Evolutionary conservation across 2,329 filamentous ascomycete species (phyloP).

Genomic region (Tolypocladium ovalisporum): DNA sequence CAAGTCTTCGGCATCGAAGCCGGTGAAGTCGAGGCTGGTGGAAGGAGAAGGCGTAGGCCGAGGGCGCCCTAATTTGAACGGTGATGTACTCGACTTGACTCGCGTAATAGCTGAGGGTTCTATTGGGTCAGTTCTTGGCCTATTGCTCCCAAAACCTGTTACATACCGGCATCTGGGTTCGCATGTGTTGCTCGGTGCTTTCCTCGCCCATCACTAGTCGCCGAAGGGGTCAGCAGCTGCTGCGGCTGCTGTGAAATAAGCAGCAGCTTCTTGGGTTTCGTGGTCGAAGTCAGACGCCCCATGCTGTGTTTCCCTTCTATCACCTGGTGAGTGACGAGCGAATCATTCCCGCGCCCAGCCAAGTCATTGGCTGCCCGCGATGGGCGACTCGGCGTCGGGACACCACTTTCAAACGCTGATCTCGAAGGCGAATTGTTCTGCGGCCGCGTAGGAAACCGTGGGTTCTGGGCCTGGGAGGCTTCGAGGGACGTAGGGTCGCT

Average conservation of each 20-base stretch:
- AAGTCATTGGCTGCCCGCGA: conserved; percentile 10
- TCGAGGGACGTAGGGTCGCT: conserved; percentile 14
- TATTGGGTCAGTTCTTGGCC: not conserved
- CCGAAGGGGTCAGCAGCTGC: conserved; percentile 29
- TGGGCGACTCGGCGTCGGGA: not conserved
- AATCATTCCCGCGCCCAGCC: conserved; percentile 9
- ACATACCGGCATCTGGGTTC: conserved; percentile 4
- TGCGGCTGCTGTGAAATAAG: conserved; percentile 30
- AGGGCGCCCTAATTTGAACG: conserved; percentile 13
- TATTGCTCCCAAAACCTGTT: not conserved
- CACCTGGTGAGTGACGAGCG: conserved; percentile 14
- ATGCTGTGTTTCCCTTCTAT: conserved; percentile 24
- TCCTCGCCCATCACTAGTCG: conserved; percentile 8
- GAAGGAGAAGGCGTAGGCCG: conserved; percentile 7
- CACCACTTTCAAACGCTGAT: not conserved
- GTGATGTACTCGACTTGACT: conserved; percentile 13
- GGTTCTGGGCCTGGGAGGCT: conserved; percentile 14
- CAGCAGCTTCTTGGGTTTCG: conserved; percentile 32
- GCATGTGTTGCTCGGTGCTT: conserved; percentile 8
- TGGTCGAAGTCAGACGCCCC: conserved; percentile 31
- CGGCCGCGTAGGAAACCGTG: not conserved
- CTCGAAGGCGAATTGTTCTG: not conserved
- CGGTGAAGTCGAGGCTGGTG: conserved; percentile 20
- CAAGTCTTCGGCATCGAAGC: conserved; percentile 22
- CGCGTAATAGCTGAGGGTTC: conserved; percentile 3